A percentile compares a stretch with the other conserved stretches of the same genome.
These are phyloP conservation scores for Mycena galericulata DNA, from an alignment of 768 basidiomycete genomes.

Conservation along the genomic window DNA sequence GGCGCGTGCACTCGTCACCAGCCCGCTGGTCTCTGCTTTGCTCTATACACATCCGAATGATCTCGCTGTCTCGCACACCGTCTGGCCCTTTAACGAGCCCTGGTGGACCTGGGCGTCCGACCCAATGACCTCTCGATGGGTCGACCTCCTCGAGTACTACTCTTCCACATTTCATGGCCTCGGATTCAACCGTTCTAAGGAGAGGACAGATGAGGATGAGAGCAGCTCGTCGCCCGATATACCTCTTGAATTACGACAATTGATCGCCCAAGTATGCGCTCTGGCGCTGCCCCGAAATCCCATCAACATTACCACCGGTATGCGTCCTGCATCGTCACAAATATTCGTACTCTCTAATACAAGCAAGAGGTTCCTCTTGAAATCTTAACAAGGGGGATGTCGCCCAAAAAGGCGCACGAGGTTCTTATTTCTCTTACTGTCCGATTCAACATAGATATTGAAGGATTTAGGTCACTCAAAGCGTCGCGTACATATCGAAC, in stretches of 20 bases:
- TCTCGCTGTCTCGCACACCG: slow-evolving; percentile 36
- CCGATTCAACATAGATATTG: no score
- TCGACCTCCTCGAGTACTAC: slow-evolving; percentile 29
- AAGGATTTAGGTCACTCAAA: slow-evolving; percentile 58
- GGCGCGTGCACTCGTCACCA: slow-evolving; percentile 11
- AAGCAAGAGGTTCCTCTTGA: slow-evolving; percentile 17
- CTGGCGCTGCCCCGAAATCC: slow-evolving; percentile 21
- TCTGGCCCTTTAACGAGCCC: slow-evolving; percentile 39
- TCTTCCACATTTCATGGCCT: not conserved
- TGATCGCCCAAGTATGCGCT: slow-evolving; percentile 24
- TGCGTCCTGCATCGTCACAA: not conserved
- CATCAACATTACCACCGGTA: slow-evolving; percentile 9
- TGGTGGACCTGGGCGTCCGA: slow-evolving; percentile 53
- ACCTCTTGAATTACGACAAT: slow-evolving; percentile 17
- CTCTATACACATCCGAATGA: slow-evolving; percentile 65
- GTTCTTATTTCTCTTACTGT: slow-evolving; percentile 9
- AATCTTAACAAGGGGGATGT: slow-evolving; percentile 61
- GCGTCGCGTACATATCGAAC: slow-evolving; percentile 64
- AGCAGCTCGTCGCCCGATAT: no score
- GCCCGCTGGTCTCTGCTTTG: slow-evolving; percentile 44
- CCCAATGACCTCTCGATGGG: slow-evolving; percentile 27
- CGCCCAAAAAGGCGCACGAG: slow-evolving; percentile 83
- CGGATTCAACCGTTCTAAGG: not conserved
- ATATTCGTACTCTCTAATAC: not conserved
- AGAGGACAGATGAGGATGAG: no score